These are phyloP conservation scores for Tetrapyrgos nigripes DNA, from an alignment of 1,284 basidiomycete species.

Conservation along the genomic window DNA sequence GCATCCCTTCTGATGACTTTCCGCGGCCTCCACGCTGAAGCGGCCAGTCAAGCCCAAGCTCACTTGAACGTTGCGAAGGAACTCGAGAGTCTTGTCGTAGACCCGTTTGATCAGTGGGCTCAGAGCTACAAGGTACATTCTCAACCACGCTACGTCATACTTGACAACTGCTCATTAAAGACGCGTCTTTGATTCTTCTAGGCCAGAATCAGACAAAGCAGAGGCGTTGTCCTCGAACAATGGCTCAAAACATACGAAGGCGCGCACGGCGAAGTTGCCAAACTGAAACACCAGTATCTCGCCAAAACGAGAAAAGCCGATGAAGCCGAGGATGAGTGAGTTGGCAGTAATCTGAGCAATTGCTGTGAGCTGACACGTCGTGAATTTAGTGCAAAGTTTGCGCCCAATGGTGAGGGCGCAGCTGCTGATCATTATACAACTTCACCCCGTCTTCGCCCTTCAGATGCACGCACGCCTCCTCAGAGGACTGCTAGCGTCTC, in stretches of 20 bases:
- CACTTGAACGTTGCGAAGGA: slow-evolving; percentile 74
- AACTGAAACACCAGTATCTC: slow-evolving; percentile 80
- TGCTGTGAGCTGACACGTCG: slow-evolving; percentile 2
- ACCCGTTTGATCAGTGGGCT: slow-evolving; percentile 81
- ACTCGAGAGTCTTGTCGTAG: slow-evolving; percentile 68
- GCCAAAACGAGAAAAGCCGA: slow-evolving; percentile 82
- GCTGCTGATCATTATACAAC: slow-evolving; percentile 73
- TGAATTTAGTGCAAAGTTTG: slow-evolving; percentile 76
- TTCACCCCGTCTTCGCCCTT: slow-evolving; percentile 71
- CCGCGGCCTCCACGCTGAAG: slow-evolving; percentile 78
- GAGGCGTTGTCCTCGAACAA: slow-evolving; percentile 63
- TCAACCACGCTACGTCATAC: slow-evolving; percentile 6
- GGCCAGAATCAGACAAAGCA: slow-evolving; percentile 66
- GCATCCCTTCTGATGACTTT: slow-evolving; percentile 81
- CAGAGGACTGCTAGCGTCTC: slow-evolving; percentile 73
- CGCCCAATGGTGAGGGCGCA: slow-evolving; percentile 64
- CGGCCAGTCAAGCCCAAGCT: slow-evolving; percentile 65
- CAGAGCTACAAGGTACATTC: slow-evolving; percentile 62
- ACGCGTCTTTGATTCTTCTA: slow-evolving; percentile 30
- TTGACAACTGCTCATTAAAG: not conserved
- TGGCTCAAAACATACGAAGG: slow-evolving; percentile 79
- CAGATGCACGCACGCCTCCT: slow-evolving; percentile 56
- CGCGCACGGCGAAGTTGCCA: slow-evolving; percentile 65
- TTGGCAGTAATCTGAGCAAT: slow-evolving; percentile 14
- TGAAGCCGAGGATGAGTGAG: slow-evolving; percentile 91